Evolutionary conservation across 2,329 filamentous ascomycete species (phyloP), one percentile per base, ranked within the genome.

Genomic region (Akanthomyces lecanii): DNA sequence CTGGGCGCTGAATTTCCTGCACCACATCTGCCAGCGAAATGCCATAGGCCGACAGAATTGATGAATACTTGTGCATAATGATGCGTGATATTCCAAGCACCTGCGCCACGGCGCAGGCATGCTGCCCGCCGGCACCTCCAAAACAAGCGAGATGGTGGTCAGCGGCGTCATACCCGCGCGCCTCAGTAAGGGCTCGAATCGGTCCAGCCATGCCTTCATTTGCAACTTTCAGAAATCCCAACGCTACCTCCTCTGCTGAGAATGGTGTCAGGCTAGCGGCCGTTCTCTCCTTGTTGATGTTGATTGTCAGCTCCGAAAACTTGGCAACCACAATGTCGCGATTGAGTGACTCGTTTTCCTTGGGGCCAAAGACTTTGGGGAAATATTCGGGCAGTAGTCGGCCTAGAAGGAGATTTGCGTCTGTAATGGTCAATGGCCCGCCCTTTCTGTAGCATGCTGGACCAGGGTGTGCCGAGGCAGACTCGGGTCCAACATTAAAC

Each of bases 371-470:
- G 64, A 91, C 90, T 67, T 88, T 87, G 0, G 87, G 88, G 67
- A 90, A 91, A 71, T 87, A 89, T 59, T 89, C 85, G 0, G 88
- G 78, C 44, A 74, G 69, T 45, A 76, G 73, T 42, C 88, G 79
- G 1, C 89, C 88, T 1, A 91, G 82, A 67, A 88, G 85, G 1
- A 90, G 72, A 67, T 90, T 91, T 0, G 88, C 88, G 70, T 91
- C 88, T 0, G 89, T 91, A 50, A 91, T 87, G 1, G 88, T 89
- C 14, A 90, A 73, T 16, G 88, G 88, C 0, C 89, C 88, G 1
- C 83, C 86, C 71, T 91, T 90, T n/a, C 88, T 80, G 69, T 91
- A 91, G 65, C 87, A 90, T 0, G 87, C 87, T 2, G 89, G 88
- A 0, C 89, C 89, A 2, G 89, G 89, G 69, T 90, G 85, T 6